Base-by-base conservation (phyloP, 441 rosid species). In the Daphne laureola region DNA sequence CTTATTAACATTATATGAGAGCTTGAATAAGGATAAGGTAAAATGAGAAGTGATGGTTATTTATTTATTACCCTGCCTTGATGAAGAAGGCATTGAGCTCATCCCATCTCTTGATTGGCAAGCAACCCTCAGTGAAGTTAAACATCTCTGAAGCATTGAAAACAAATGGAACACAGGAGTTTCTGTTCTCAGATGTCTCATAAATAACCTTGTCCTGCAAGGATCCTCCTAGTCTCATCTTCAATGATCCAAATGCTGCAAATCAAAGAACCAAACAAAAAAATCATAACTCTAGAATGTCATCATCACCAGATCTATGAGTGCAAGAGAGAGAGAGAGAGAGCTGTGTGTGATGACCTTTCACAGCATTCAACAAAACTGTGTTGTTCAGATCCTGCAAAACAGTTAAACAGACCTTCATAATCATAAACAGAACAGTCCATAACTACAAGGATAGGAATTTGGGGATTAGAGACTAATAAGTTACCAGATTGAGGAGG, bases 181-280 rank as follows among this genome's bases (percentile, higher is more conserved):
- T 67, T 41, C 71, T 21, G 46, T 55, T 57, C 52, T 81, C 84
- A 58, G 69, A 70, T 21, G 82, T 78, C 43, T 72, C 80, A 69
- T 90, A 87, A 47, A 76, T 58, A 40, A 84, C 85, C 67, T 80
- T 70, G 64, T 90, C 96, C 73, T 90, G 97, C 72, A 90, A 72
- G 64, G 83, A 68, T 14, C 97, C 97, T 11, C 97, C 97, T 58
- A 90, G 46, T 78, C 96, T 82, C 55, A 87, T 81, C 80, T 84
- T 84, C 75, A 90, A 51, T 17, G 96, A 87, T 17, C 87, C 76
- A 77, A 87, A 90, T 35, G 82, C 97, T 87, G 83, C 63, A 53
- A n/a, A n/a, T n/a, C n/a, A n/a, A 31, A 27, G 47, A 21, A 26
- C 1, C 47, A 8, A 3, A 17, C 17, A 5, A 12, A 5, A 2